Evolutionary conservation across 345 rosid species (phyloP).

Genomic region (Jatropha curcas): DNA sequence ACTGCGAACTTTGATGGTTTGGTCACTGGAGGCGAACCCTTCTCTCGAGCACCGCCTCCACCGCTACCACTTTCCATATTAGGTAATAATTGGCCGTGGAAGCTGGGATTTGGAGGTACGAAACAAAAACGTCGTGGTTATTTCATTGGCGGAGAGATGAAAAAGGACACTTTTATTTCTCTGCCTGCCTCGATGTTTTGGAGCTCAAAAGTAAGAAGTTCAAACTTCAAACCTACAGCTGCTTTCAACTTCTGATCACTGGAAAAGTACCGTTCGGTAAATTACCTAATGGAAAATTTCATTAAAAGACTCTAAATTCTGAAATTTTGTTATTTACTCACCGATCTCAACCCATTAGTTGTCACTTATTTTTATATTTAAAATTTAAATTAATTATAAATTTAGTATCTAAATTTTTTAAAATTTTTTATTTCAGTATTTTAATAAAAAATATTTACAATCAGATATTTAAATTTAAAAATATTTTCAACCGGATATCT

Average conservation of each 20-base stretch:
- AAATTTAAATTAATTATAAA: too few relatives aligned
- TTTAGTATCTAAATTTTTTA: too few relatives aligned
- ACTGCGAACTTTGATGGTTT: slow-evolving; percentile 68
- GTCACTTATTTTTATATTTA: too few relatives aligned
- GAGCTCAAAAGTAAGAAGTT: background rate
- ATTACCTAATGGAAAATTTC: too few relatives aligned
- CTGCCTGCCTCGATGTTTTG: background rate
- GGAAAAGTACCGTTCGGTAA: too few relatives aligned
- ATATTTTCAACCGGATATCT: too few relatives aligned
- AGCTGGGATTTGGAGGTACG: background rate
- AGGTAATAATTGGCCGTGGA: background rate
- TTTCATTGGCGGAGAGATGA: background rate
- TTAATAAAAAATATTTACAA: too few relatives aligned
- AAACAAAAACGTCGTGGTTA: background rate
- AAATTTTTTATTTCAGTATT: too few relatives aligned
- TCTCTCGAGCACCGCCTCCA: background rate
- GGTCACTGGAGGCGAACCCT: slow-evolving; percentile 24
- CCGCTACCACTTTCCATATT: background rate
- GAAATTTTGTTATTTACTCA: too few relatives aligned
- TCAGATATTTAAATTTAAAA: too few relatives aligned
- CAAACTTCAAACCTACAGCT: background rate
- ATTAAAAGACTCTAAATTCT: too few relatives aligned
- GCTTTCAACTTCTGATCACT: background rate
- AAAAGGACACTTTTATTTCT: background rate
- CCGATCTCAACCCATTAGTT: too few relatives aligned